Evolutionary conservation across 768 basidiomycete genomes (phyloP).

Genomic region (Rhizopogon roseolus): DNA sequence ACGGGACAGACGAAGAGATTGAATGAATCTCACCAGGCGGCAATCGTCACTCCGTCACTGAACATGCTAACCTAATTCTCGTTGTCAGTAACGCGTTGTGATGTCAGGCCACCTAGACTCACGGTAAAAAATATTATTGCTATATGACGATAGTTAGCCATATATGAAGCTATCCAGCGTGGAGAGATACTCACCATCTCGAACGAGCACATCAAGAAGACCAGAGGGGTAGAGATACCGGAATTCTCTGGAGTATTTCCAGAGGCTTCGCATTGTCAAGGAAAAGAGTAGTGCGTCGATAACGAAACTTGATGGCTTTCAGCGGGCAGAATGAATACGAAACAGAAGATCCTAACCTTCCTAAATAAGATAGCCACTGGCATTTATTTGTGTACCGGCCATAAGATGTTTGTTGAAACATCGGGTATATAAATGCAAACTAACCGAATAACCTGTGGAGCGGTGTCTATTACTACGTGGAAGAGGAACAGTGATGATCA

Average conservation of each 20-base stretch:
- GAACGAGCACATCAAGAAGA: constrained; percentile 12
- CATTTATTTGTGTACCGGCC: not conserved
- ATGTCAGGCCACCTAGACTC: not conserved
- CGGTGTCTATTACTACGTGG: not conserved
- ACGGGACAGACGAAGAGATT: not conserved
- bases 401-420: not conserved
- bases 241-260: not conserved
- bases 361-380: constrained; percentile 6
- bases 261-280: constrained; percentile 3
- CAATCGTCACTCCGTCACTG: not conserved
- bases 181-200: constrained; percentile 17
- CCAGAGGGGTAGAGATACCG: not conserved
- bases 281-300: constrained; percentile 10
- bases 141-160: not conserved
- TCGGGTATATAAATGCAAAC: not conserved
- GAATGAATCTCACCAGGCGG: constrained; percentile 3
- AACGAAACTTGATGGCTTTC: constrained; percentile 6
- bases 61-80: constrained; percentile 4
- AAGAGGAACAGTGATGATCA: not conserved
- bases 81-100: not conserved
- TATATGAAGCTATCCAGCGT: not conserved
- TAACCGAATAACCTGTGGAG: not conserved
- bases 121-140: constrained; percentile 4
- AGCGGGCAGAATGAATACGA: not conserved
- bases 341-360: not conserved